Evolutionary conservation across 495 filamentous ascomycete genomes (phyloP).

Genomic region (Hyaloscypha bicolor): DNA sequence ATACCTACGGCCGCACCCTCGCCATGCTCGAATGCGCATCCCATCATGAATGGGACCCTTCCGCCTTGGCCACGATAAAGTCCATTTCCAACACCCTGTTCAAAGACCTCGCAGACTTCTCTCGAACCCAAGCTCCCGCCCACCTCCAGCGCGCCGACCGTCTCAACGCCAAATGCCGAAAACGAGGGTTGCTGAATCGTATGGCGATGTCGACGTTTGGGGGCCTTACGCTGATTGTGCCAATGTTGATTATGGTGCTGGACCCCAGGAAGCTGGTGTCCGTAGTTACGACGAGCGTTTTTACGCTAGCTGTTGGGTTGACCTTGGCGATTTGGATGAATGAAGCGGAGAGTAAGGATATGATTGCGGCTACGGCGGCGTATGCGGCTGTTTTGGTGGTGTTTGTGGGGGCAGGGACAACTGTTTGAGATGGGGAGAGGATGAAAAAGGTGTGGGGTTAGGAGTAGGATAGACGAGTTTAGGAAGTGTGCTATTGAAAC

Average conservation of each 20-base stretch:
- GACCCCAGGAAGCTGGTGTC: slow-evolving; percentile 14
- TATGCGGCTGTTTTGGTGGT: slow-evolving; percentile 26
- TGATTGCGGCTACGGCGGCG: slow-evolving; percentile 22
- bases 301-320: slow-evolving; percentile 17
- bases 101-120: slow-evolving; percentile 3
- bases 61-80: not conserved
- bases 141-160: not conserved
- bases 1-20: slow-evolving; percentile 16
- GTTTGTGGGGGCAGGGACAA: slow-evolving; percentile 18
- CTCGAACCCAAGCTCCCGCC: not conserved
- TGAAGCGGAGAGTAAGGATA: slow-evolving; percentile 21
- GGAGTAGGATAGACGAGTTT: no score
- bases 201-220: slow-evolving; percentile 18
- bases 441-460: no score
- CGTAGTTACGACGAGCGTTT: slow-evolving; percentile 7
- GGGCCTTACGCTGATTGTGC: slow-evolving; percentile 21
- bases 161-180: not conserved
- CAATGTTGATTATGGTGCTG: slow-evolving; percentile 29
- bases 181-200: slow-evolving; percentile 5
- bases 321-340: slow-evolving; percentile 16
- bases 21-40: slow-evolving; percentile 23
- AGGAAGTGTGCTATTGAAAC: no score
- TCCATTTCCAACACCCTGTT: not conserved
- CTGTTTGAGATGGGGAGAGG: no score
- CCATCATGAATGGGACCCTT: not conserved